Conservation (phyloP, 2,329 filamentous ascomycete species). For the Sclerotinia spermophila region DNA sequence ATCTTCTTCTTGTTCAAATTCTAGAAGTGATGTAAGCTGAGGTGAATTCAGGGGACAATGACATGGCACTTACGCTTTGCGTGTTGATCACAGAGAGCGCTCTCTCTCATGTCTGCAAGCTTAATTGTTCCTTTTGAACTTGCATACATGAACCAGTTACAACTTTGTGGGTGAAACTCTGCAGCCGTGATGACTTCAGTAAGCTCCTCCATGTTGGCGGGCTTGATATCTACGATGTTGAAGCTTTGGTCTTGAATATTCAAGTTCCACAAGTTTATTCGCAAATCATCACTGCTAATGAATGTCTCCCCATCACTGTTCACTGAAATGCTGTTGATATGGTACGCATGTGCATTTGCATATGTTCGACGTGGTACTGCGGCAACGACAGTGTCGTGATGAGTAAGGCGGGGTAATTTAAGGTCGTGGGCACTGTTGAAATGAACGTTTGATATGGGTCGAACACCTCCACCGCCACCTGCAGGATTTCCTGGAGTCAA, state of each 20-base stretch:
- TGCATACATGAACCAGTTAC: constrained; percentile 99
- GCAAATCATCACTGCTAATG: constrained; percentile 95
- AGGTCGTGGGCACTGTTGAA: constrained; percentile 81
- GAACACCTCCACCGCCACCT: constrained; percentile 73
- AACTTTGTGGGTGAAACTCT: constrained; percentile 94
- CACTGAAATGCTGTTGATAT: constrained; percentile 99
- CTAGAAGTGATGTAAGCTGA: constrained; percentile 46
- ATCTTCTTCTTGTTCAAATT: constrained; percentile 98
- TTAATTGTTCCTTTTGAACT: constrained; percentile 99
- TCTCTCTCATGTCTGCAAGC: constrained; percentile 96
- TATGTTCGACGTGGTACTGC: constrained; percentile 95
- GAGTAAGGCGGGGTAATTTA: constrained; percentile 92
- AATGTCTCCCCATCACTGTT: constrained; percentile 99
- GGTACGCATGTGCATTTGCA: constrained; percentile 96
- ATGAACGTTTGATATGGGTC: constrained; percentile 65
- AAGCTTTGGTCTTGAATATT: constrained; percentile 99
- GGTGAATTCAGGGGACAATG: not conserved
- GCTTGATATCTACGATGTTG: constrained; percentile 99
- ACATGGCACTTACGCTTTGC: constrained; percentile 67
- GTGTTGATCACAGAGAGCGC: constrained; percentile 91
- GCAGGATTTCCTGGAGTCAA: constrained; percentile 69
- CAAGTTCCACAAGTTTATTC: constrained; percentile 98
- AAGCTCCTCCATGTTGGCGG: constrained; percentile 98
- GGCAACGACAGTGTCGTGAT: constrained; percentile 97
- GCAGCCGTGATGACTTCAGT: constrained; percentile 98